These are phyloP conservation scores for Warburgia ugandensis DNA, from an alignment of 164 flowering plant genomes.

Conservation along the genomic window DNA sequence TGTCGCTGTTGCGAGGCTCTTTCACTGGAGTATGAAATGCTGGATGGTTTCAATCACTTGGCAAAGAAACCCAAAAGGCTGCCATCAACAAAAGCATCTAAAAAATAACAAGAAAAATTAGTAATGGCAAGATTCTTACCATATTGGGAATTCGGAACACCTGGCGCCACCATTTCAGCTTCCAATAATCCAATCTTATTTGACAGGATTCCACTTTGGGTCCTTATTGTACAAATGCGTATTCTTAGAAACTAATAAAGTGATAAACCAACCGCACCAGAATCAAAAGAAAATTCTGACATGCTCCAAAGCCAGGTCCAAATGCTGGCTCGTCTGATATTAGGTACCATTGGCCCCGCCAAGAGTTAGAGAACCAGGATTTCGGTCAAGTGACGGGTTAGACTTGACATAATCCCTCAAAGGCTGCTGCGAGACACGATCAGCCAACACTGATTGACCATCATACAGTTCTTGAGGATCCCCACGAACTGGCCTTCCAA, in stretches of 20 bases:
- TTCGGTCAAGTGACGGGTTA: slow-evolving; percentile 46
- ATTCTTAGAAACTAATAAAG: slow-evolving; percentile 13
- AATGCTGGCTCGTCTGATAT: slow-evolving; percentile 8
- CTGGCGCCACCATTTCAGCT: slow-evolving; percentile 17
- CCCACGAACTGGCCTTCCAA: slow-evolving; percentile 33
- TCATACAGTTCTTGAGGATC: slow-evolving; percentile 50
- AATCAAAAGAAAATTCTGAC: slow-evolving; percentile 7
- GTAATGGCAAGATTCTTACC: no score
- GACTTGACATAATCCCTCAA: slow-evolving; percentile 47
- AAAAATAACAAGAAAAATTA: no score
- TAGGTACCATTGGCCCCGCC: slow-evolving; percentile 31
- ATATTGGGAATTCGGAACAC: slow-evolving; percentile 1
- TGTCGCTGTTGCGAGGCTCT: no score
- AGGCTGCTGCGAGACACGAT: slow-evolving; percentile 72
- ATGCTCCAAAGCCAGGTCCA: slow-evolving; percentile 4
- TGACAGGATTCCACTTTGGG: slow-evolving; percentile 13
- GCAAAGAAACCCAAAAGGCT: no score
- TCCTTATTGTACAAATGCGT: slow-evolving; percentile 26
- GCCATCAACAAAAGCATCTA: no score
- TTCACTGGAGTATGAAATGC: no score
- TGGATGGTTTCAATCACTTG: no score
- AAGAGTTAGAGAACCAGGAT: slow-evolving; percentile 38
- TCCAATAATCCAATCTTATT: slow-evolving; percentile 22
- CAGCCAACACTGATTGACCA: slow-evolving; percentile 64
- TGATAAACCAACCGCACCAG: slow-evolving; percentile 2